A percentile compares a stretch with the other conserved stretches of the same genome.
These are phyloP conservation scores for Citrus reticulata DNA, from an alignment of 345 rosid species.

Conservation along the genomic window DNA sequence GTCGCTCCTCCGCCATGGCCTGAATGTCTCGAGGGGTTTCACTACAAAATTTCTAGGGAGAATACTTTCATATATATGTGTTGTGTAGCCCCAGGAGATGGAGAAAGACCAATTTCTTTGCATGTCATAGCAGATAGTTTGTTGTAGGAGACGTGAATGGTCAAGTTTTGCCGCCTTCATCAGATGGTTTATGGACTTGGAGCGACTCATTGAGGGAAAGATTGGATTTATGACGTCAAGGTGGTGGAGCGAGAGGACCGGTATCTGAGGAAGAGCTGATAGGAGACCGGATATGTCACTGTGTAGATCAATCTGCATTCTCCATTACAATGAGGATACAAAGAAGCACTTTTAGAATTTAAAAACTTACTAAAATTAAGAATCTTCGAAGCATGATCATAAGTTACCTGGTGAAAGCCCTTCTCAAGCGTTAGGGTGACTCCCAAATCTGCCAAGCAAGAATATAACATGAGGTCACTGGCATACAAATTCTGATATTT, in stretches of 20 bases:
- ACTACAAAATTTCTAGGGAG: constrained; percentile 41
- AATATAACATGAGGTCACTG: constrained; percentile 32
- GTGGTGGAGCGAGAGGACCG: constrained; percentile 61
- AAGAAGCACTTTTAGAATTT: too few relatives aligned
- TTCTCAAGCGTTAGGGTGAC: constrained; percentile 31
- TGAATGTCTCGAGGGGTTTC: constrained; percentile 53
- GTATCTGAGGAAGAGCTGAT: constrained; percentile 56
- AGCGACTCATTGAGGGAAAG: constrained; percentile 50
- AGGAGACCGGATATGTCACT: constrained; percentile 63
- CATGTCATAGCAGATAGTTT: constrained; percentile 60
- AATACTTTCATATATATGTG: constrained; percentile 47
- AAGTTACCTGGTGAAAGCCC: constrained; percentile 66
- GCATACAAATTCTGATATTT: constrained; percentile 34
- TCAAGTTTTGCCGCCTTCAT: constrained; percentile 52
- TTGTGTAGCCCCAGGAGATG: constrained; percentile 66
- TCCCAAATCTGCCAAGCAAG: constrained; percentile 55
- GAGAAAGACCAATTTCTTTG: constrained; percentile 54
- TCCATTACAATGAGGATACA: neutral
- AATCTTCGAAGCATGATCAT: neutral
- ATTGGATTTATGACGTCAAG: constrained; percentile 50
- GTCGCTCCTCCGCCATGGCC: constrained; percentile 30
- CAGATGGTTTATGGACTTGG: constrained; percentile 45
- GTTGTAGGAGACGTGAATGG: constrained; percentile 53
- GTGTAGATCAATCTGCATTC: constrained; percentile 50
- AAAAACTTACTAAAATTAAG: too few relatives aligned